Conservation (phyloP, 108 stramenopile species). For the Asterionellopsis glacialis region DNA sequence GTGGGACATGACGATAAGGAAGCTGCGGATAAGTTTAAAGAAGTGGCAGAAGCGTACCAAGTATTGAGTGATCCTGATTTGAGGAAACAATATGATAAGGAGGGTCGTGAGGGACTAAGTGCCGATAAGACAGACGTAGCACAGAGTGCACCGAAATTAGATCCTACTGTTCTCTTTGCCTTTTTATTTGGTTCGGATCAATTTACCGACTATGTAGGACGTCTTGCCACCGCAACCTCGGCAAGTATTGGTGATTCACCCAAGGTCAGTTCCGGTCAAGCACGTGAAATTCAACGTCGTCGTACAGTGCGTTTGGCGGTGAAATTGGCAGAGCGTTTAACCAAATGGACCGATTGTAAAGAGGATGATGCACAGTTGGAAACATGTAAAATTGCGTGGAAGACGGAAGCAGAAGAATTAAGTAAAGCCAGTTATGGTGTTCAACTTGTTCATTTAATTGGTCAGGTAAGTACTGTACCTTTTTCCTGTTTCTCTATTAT, state of each 20-base stretch:
- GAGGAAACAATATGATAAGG: constrained; percentile 56
- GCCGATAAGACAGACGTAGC: constrained; percentile 54
- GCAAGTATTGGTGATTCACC: constrained; percentile 60
- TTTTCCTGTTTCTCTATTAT: not conserved
- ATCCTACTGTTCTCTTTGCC: constrained; percentile 64
- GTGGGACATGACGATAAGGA: constrained; percentile 57
- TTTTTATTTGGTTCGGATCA: constrained; percentile 76
- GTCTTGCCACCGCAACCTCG: constrained; percentile 59
- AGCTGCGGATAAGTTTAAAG: constrained; percentile 73
- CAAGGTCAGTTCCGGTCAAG: constrained; percentile 39
- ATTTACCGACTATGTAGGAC: constrained; percentile 62
- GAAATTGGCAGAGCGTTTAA: constrained; percentile 49
- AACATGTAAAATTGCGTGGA: constrained; percentile 36
- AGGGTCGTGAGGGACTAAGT: constrained; percentile 49
- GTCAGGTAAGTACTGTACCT: constrained; percentile 17
- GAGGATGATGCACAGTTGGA: constrained; percentile 36
- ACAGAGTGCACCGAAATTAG: constrained; percentile 21
- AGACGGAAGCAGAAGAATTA: constrained; percentile 41
- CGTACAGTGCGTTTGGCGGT: constrained; percentile 57
- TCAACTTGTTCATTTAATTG: constrained; percentile 58
- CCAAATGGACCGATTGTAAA: constrained; percentile 22
- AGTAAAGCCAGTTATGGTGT: constrained; percentile 50
- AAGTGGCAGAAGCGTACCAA: constrained; percentile 79
- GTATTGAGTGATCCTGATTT: constrained; percentile 68
- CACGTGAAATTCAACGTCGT: constrained; percentile 48